Evolutionary conservation across 371 early-diverging fungal genomes (phyloP).

Genomic region (Batkoa obscura): DNA sequence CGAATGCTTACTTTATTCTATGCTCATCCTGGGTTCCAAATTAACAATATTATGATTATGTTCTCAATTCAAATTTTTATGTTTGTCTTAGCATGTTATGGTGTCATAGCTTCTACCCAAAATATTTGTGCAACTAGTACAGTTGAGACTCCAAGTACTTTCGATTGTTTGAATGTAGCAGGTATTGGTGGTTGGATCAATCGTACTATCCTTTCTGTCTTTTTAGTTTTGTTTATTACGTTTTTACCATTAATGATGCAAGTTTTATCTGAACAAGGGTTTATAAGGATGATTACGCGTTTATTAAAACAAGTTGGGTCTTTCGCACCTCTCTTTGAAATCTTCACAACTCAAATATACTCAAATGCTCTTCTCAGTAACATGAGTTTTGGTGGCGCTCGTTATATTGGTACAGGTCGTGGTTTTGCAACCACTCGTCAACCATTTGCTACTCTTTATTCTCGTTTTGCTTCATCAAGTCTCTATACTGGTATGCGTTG

Average conservation of each 20-base stretch:
- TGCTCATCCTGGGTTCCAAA: slow-evolving; percentile 78
- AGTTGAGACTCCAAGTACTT: slow-evolving; percentile 22
- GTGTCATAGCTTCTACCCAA: slow-evolving; percentile 42
- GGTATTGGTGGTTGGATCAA: slow-evolving; percentile 68
- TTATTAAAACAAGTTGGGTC: slow-evolving; percentile 66
- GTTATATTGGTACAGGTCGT: slow-evolving; percentile 76
- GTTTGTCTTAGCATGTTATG: slow-evolving; percentile 51
- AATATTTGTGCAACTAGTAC: slow-evolving; percentile 23
- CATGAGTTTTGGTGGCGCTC: slow-evolving; percentile 67
- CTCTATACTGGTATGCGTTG: slow-evolving; percentile 58
- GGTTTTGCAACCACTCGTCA: slow-evolving; percentile 76
- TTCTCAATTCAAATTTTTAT: slow-evolving; percentile 68
- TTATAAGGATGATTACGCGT: slow-evolving; percentile 47
- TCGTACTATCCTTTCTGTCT: slow-evolving; percentile 56
- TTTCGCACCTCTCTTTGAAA: slow-evolving; percentile 71
- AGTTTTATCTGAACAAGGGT: slow-evolving; percentile 69
- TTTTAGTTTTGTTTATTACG: slow-evolving; percentile 59
- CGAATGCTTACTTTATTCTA: slow-evolving; percentile 76
- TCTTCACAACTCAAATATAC: slow-evolving; percentile 78
- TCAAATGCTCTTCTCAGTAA: slow-evolving; percentile 62
- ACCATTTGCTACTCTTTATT: slow-evolving; percentile 55
- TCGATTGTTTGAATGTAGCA: slow-evolving; percentile 43
- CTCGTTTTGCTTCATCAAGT: slow-evolving; percentile 55
- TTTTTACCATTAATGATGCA: slow-evolving; percentile 75
- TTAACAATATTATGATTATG: slow-evolving; percentile 82